Percentiles rank a stretch among this genome's conserved stretches.
These are phyloP conservation scores for Tetrapisispora arboricola DNA, from an alignment of 805 yeast species.

Conservation along the genomic window DNA sequence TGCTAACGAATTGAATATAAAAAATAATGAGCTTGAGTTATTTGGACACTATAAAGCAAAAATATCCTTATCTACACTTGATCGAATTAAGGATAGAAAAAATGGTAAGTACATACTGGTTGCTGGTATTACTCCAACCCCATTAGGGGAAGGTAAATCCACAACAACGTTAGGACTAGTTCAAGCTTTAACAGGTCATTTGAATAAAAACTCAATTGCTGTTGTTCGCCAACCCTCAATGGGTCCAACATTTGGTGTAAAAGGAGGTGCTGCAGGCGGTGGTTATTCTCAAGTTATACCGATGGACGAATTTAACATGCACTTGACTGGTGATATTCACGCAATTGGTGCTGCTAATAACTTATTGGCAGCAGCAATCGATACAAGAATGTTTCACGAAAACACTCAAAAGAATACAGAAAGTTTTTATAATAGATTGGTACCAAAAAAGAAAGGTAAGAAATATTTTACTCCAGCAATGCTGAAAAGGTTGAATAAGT, in stretches of 20 bases:
- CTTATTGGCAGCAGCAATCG: constrained; percentile 90
- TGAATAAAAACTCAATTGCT: constrained; percentile 75
- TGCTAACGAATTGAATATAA: constrained; percentile 75
- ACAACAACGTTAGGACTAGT: constrained; percentile 94
- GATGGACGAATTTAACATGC: constrained; percentile 98
- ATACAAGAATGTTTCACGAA: constrained; percentile 95
- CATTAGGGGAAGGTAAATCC: constrained; percentile 95
- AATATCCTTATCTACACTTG: constrained; percentile 57
- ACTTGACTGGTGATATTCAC: constrained; percentile 94
- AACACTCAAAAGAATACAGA: constrained; percentile 65
- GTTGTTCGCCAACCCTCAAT: constrained; percentile 95
- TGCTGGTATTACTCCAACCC: constrained; percentile 97
- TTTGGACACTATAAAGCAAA: constrained; percentile 89
- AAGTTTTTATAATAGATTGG: constrained; percentile 74
- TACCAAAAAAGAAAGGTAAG: constrained; percentile 74
- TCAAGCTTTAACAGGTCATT: constrained; percentile 92
- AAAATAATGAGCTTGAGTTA: constrained; percentile 69
- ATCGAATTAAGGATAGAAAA: constrained; percentile 51
- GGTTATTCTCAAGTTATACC: constrained; percentile 97
- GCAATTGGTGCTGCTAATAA: constrained; percentile 92
- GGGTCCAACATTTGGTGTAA: constrained; percentile 98
- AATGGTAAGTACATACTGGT: constrained; percentile 86
- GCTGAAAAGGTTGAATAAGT: constrained; percentile 61
- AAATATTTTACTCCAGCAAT: constrained; percentile 73
- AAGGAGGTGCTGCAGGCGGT: constrained; percentile 99